Evolutionary conservation across 192 early-diverging fungal genomes (phyloP), one percentile per base, ranked within the genome.

Genomic region (Linderina pennispora): DNA sequence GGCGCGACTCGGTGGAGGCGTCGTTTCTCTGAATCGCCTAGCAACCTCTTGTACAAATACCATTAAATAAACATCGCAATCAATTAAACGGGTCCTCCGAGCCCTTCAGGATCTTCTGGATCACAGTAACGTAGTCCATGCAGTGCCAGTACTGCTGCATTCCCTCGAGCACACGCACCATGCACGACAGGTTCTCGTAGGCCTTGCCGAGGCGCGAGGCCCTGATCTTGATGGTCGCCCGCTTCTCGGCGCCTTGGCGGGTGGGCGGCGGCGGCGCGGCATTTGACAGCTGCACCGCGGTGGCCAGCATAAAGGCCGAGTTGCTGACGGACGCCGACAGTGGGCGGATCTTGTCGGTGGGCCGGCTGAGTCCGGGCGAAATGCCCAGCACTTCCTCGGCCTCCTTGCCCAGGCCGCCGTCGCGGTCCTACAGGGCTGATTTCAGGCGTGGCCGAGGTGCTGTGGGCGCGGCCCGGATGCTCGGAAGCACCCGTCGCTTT

Each of bases 71-170:
- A n/a, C n/a, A n/a, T n/a, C n/a, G n/a, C n/a, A n/a, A n/a, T n/a
- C n/a, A n/a, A n/a, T n/a, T n/a, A n/a, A n/a, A n/a, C n/a, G 67
- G 67, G 11, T 60, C 52, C 46, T 71, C 67, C 0, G 67, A 71
- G 10, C 61, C 67, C 45, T 63, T 60, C 9, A 71, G 48, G 10
- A 71, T 48, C 11, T 59, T 45, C 40, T 71, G 67, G 26, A 71
- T 63, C 3, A 43, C 56, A 15, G 53, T 56, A n/a, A 71, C 53
- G 19, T 71, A 71, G 45, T 71, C 67, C 67, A 71, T 71, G 34
- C 67, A 71, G 44, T 71, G 67, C 67, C 67, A 71, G 43, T 71
- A 71, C 67, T 71, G 67, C 56, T 71, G 67, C 67, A 71, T 71
- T 18, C 67, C 67, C 48, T 71, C 67, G 9, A 71, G 61, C 17